Conservation (phyloP, 306 rosid genomes). For the Medicago ruthenica region DNA sequence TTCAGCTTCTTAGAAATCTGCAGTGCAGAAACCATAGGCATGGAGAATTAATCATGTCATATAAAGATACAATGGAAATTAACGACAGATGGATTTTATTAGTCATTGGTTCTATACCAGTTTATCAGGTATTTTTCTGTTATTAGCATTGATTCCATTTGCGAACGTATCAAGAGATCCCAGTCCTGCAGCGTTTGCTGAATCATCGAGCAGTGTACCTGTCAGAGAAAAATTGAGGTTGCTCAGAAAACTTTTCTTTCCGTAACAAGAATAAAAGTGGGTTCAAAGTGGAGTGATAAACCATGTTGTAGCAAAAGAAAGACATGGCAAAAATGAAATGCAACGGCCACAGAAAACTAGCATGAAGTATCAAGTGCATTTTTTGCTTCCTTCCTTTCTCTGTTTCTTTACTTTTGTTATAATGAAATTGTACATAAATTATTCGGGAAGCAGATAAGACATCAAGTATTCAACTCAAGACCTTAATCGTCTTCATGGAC, state of each 20-base stretch:
- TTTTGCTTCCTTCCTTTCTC: too few relatives aligned
- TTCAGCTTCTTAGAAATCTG: constrained; percentile 75
- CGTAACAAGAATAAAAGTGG: constrained; percentile 17
- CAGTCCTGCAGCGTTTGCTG: constrained; percentile 42
- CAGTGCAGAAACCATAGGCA: constrained; percentile 37
- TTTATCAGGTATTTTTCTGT: constrained; percentile 57
- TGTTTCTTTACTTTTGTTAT: too few relatives aligned
- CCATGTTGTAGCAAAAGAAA: constrained; percentile 16
- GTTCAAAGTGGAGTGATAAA: constrained; percentile 22
- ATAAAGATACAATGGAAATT: constrained; percentile 11
- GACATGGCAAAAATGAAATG: neutral
- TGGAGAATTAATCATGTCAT: constrained; percentile 12
- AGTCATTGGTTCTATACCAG: constrained; percentile 51
- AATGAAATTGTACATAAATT: too few relatives aligned
- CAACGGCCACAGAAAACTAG: neutral
- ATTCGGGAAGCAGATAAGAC: neutral
- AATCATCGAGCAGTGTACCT: constrained; percentile 56
- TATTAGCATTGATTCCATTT: constrained; percentile 47
- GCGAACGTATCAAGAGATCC: constrained; percentile 41
- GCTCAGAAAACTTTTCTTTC: constrained; percentile 30
- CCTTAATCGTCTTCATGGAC: neutral
- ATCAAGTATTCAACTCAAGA: neutral
- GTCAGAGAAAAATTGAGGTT: constrained; percentile 43
- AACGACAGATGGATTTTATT: constrained; percentile 30
- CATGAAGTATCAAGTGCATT: neutral